Evolutionary conservation across 139 green algal species (phyloP).

Genomic region (Tetradesmus lagerheimii): DNA sequence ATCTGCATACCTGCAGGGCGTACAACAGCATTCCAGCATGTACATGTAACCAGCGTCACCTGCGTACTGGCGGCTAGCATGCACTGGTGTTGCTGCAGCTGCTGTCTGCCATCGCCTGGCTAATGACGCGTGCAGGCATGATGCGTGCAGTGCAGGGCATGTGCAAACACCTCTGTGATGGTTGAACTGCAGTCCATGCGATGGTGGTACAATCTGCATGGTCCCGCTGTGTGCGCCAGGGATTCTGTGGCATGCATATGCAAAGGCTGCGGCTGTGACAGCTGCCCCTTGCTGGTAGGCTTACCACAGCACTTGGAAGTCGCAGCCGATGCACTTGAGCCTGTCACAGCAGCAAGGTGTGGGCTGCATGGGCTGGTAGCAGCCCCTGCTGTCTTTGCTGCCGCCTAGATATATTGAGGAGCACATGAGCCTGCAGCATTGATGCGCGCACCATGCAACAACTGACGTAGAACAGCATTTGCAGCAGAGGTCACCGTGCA

Average conservation of each 20-base stretch:
- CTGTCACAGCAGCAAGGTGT: conserved; percentile 7
- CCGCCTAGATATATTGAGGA: neutral
- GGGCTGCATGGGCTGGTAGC: neutral
- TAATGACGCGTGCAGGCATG: too few species aligned
- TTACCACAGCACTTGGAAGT: conserved; percentile 24
- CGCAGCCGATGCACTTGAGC: neutral
- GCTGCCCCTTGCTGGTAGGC: neutral
- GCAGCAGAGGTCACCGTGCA: too few species aligned
- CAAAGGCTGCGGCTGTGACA: too few species aligned
- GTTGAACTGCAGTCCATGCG: too few species aligned
- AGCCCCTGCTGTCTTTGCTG: neutral
- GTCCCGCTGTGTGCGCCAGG: too few species aligned
- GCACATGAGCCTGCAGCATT: conserved; percentile 8
- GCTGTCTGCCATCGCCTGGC: too few species aligned
- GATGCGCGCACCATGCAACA: neutral
- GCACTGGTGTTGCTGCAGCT: too few species aligned
- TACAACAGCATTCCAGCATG: neutral
- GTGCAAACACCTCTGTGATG: too few species aligned
- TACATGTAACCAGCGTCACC: too few species aligned
- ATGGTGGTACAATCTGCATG: too few species aligned
- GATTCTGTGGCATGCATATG: neutral
- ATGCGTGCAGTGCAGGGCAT: too few species aligned
- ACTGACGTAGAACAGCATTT: neutral
- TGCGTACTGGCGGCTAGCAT: too few species aligned
- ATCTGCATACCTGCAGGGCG: conserved; percentile 3